Conservation (phyloP, 2,329 filamentous ascomycete genomes). For the Scytalidium lignicola region DNA sequence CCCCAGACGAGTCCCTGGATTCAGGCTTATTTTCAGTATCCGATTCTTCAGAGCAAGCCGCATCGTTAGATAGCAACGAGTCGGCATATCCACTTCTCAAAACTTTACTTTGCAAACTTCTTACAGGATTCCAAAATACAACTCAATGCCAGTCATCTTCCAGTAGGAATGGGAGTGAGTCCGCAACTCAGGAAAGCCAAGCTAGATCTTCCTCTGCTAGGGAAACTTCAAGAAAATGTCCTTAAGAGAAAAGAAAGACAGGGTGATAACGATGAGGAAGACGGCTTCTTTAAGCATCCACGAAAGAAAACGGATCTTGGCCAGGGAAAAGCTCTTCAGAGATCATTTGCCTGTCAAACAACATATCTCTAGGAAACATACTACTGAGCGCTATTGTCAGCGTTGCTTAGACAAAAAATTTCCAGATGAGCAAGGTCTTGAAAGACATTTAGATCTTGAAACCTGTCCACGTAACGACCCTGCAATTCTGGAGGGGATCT, state of each 20-base stretch:
- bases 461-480: background rate
- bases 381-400: slow-evolving; percentile 7
- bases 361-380: slow-evolving; percentile 7
- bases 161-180: background rate
- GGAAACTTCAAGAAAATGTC: background rate
- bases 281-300: background rate
- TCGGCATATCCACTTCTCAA: background rate
- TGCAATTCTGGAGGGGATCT: slow-evolving; percentile 2
- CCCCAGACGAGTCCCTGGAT: slow-evolving; percentile 5
- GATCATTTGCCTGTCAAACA: slow-evolving; percentile 8
- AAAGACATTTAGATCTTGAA: slow-evolving; percentile 2
- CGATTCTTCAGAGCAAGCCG: slow-evolving; percentile 6
- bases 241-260: background rate
- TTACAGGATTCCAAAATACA: background rate
- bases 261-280: slow-evolving; percentile 3
- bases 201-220: background rate
- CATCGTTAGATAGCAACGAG: slow-evolving; percentile 1
- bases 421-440: background rate
- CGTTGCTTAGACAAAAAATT: slow-evolving; percentile 4
- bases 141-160: background rate
- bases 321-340: background rate
- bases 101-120: background rate
- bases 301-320: background rate
- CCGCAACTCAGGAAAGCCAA: background rate
- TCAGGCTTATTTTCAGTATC: slow-evolving; percentile 10